Base-by-base conservation (phyloP, 2,329 filamentous ascomycete species). In the Fusarium phyllophilum region DNA sequence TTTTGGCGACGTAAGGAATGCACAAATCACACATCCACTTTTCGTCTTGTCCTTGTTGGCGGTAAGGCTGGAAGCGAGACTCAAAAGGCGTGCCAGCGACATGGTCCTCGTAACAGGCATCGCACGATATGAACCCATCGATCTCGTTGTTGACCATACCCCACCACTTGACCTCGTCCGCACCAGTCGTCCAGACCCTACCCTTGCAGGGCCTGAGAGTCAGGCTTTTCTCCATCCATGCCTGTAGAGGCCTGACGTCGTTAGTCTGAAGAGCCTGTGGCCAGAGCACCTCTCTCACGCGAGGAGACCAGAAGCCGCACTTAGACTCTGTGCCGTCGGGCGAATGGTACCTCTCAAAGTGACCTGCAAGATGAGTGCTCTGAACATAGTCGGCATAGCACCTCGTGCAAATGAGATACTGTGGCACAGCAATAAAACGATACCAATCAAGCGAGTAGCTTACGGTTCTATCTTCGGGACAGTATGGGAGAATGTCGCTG, bases 351-450 rank as follows among this genome's bases (percentile, higher is more conserved):
- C 74, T 69, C 34, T 73, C 62, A 41, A 86, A 86, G 0, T 78
- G 60, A 0, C 56, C 24, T 0, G 77, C 75, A 8, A 85, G 78
- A 1, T 45, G 49, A 0, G 82, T 84, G 0, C 60, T 29, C 29
- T 78, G 66, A 18, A 86, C 80, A 64, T 84, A 61, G 36, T 84
- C 82, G 11, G 79, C 78, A 39, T 85, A 82, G 69, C 85, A 87
- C 29, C 79, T 75, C 4, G 83, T 84, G 69, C 85, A 87, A 39
- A 86, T 77, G 7, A 81, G 63, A 31, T 81, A 84, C 4, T 78
- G 72, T 0, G 81, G 79, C 6, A 76, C 39, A 8, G 78, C 75
- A 5, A 69, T 63, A 3, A 80, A 54, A 3, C 71, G 76, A 52
- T 83, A 81, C 79, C 82, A 84, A n/a, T 77, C 77, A 2, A 80